phyloP scores from a whole-genome alignment of 1,284 basidiomycete species.

The Singerocomus inundabilis region DNA sequence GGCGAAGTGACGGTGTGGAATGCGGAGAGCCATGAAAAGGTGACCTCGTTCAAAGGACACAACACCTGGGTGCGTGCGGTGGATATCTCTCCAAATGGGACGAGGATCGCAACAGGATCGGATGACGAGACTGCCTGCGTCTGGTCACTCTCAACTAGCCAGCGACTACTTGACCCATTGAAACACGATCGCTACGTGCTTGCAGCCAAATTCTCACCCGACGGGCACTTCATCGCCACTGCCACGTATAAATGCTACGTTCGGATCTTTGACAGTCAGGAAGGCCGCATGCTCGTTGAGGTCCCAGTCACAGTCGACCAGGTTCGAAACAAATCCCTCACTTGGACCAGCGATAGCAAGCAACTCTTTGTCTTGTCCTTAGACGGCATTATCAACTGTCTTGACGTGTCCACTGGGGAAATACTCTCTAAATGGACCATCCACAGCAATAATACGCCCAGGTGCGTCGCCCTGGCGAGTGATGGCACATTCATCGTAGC shows the following conservation, averaged over 20 bases:
- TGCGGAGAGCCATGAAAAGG: neutral
- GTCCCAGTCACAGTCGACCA: neutral
- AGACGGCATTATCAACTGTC: neutral
- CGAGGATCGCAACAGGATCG: neutral
- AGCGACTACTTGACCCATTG: neutral
- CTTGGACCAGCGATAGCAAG: neutral
- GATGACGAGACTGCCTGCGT: too few relatives aligned
- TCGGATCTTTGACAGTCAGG: neutral
- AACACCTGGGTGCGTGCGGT: neutral
- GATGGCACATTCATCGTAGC: neutral
- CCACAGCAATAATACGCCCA: neutral
- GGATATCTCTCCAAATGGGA: slow-evolving; percentile 3
- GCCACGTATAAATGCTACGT: neutral
- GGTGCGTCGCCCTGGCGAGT: neutral
- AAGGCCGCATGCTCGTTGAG: neutral
- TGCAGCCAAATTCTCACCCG: neutral
- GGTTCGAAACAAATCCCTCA: neutral
- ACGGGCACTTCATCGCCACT: neutral
- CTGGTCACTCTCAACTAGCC: too few relatives aligned
- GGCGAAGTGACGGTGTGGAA: too few relatives aligned
- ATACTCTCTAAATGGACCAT: neutral
- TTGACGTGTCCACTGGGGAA: neutral
- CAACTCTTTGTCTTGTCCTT: neutral
- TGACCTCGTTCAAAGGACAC: neutral
- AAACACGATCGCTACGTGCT: neutral